Percentiles rank a stretch among this genome's conserved stretches.
phyloP scores from a whole-genome alignment of 2,329 filamentous ascomycete species.

The Malbranchea cinnamomea region DNA sequence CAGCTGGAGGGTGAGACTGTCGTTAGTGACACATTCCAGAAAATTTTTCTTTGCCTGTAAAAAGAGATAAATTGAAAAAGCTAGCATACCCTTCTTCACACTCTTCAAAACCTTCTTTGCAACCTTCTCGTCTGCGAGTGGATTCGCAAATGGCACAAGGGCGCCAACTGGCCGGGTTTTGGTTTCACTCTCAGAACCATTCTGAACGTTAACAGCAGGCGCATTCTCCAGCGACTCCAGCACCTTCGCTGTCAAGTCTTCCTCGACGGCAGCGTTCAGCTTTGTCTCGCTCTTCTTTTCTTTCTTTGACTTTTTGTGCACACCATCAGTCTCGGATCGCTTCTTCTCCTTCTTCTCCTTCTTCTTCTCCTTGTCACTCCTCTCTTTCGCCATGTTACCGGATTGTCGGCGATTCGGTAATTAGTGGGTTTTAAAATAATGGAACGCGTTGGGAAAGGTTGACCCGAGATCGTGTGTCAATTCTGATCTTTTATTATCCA shows the following conservation, averaged over 20 bases:
- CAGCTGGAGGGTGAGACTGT: constrained; percentile 43
- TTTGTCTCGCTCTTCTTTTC: constrained; percentile 28
- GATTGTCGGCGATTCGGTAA: background rate
- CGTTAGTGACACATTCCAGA: constrained; percentile 10
- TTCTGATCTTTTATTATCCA: background rate
- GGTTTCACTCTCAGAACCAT: constrained; percentile 14
- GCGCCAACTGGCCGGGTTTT: constrained; percentile 26
- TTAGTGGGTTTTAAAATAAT: background rate
- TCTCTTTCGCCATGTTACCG: constrained; percentile 31
- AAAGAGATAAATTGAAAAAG: constrained; percentile 3
- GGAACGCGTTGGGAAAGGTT: background rate
- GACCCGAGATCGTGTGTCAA: too few species aligned
- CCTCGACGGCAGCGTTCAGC: constrained; percentile 25
- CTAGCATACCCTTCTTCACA: constrained; percentile 34
- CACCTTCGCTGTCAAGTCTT: constrained; percentile 23
- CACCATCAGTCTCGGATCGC: constrained; percentile 30
- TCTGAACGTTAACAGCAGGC: constrained; percentile 12
- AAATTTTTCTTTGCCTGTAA: constrained; percentile 1
- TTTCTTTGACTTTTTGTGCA: constrained; percentile 34
- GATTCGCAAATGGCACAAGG: constrained; percentile 35
- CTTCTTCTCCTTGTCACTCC: constrained; percentile 26
- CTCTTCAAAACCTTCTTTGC: constrained; percentile 37
- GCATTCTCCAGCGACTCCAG: constrained; percentile 20
- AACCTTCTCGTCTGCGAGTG: constrained; percentile 35
- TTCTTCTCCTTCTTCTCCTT: constrained; percentile 30